A percentile compares a stretch with the other conserved stretches of the same genome.
These are phyloP conservation scores for Chaetomiaceae sp. DNA, from an alignment of 2,329 filamentous ascomycete species.

Conservation along the genomic window DNA sequence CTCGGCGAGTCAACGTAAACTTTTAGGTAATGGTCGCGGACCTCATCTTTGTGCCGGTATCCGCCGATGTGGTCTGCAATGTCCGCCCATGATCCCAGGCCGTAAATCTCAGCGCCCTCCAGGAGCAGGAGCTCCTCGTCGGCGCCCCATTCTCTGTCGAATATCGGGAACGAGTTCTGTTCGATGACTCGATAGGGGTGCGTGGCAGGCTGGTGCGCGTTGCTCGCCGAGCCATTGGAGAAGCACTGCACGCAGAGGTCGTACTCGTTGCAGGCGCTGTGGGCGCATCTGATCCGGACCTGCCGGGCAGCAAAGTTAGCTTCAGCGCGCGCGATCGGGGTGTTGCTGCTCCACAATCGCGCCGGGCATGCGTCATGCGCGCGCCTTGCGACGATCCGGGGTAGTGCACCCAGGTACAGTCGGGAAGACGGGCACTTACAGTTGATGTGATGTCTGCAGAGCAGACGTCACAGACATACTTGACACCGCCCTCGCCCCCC, in stretches of 20 bases:
- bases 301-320: conserved; percentile 33
- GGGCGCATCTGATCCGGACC: conserved; percentile 93
- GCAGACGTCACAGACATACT: conserved; percentile 97
- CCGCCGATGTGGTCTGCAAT: conserved; percentile 98
- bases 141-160: conserved; percentile 89
- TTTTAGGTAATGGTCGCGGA: conserved; percentile 85
- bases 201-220: conserved; percentile 78
- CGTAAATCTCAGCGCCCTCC: conserved; percentile 94
- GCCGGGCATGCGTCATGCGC: conserved; percentile 13
- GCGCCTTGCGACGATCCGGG: neutral
- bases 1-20: conserved; percentile 78
- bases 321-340: conserved; percentile 4
- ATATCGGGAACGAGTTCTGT: conserved; percentile 97
- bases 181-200: conserved; percentile 94
- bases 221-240: conserved; percentile 71
- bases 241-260: conserved; percentile 97
- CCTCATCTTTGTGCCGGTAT: conserved; percentile 90
- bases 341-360: conserved; percentile 11
- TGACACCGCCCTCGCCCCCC: conserved; percentile 81
- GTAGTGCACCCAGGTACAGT: no score
- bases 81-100: conserved; percentile 93
- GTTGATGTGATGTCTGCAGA: conserved; percentile 96
- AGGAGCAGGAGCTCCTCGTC: conserved; percentile 92
- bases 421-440: conserved; percentile 48
- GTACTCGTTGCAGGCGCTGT: conserved; percentile 80